Evolutionary conservation across 768 basidiomycete genomes (phyloP), one percentile per base, ranked within the genome.

Genomic region (Flagelloscypha sp.): DNA sequence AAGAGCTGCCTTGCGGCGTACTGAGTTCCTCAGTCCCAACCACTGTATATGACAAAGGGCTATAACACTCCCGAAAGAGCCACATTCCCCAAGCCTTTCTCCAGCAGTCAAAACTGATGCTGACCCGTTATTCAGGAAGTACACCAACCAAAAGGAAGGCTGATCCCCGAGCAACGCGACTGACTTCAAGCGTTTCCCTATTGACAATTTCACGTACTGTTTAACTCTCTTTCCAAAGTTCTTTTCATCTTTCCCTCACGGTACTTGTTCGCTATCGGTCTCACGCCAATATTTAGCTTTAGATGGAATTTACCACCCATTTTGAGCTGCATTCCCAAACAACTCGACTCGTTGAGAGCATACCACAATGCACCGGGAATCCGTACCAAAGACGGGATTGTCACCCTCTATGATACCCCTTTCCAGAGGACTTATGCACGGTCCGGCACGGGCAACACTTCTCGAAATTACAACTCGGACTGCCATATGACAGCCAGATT

Each of bases 281-380:
- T 79, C 75, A 76, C 67, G 73, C 75, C 73, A 64, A 64, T 80
- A 79, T 79, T 78, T 79, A 79, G 76, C 76, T 74, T 79, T 81
- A 79, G 78, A 81, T 76, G 77, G 76, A 78, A 70, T 78, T 78
- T 75, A 79, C 77, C 79, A 76, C 76, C 76, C 77, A 61, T 70
- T 78, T 79, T 68, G 78, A 74, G 78, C 79, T 79, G 79, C 77
- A 80, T 77, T 80, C 75, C 75, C 76, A 80, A 80, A 77, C 77
- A 79, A 80, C 78, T 73, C 76, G 75, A 81, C 79, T 80, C 76
- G 66, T 78, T 57, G 76, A 80, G 70, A 73, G 74, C 63, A 63
- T 66, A 74, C 74, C 76, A 77, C 72, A 76, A 61, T 67, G 60
- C 70, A 65, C 62, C 63, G 67, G 68, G 62, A 60, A 67, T 73